Evolutionary conservation across 2,329 filamentous ascomycete species (phyloP).

Genomic region (Phoma herbarum): DNA sequence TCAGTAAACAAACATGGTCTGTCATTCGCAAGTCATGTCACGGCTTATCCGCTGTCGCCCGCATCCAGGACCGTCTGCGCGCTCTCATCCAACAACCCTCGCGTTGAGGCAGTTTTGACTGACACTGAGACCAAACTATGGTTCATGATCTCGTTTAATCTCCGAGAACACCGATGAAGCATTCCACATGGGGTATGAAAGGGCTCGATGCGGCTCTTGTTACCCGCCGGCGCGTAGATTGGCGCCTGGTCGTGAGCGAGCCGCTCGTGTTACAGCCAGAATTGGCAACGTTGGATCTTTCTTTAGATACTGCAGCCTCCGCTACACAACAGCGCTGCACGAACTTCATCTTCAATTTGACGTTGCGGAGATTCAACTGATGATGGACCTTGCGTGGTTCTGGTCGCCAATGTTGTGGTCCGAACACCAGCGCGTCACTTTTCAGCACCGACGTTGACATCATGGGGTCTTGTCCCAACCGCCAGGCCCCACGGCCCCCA

Average conservation of each 20-base stretch:
- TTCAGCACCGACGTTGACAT: conserved; percentile 27
- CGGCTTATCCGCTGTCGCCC: conserved; percentile 33
- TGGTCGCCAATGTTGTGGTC: conserved; percentile 21
- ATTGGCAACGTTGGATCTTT: conserved; percentile 17
- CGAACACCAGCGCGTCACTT: conserved; percentile 30
- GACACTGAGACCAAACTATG: conserved; percentile 21
- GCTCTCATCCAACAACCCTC: conserved; percentile 22
- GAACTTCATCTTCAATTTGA: conserved; percentile 22
- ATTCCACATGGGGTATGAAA: conserved; percentile 18
- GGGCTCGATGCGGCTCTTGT: conserved; percentile 44
- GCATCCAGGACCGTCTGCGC: conserved; percentile 17
- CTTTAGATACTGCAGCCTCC: conserved; percentile 23
- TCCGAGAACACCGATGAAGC: conserved; percentile 28
- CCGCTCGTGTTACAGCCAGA: conserved; percentile 13
- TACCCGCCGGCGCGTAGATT: conserved; percentile 12
- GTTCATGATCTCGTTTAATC: conserved; percentile 17
- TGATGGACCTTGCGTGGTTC: conserved; percentile 24
- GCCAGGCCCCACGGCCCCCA: conserved; percentile 18
- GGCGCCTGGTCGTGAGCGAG: conserved; percentile 5
- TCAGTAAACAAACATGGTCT: conserved; percentile 27
- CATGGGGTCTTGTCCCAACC: conserved; percentile 18
- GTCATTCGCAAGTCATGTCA: conserved; percentile 30
- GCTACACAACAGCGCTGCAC: conserved; percentile 28
- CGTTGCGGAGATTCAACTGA: conserved; percentile 16
- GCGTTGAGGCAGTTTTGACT: conserved; percentile 23